Base-by-base conservation (phyloP, 2,329 filamentous ascomycete genomes). In the Penicillium sp. region DNA sequence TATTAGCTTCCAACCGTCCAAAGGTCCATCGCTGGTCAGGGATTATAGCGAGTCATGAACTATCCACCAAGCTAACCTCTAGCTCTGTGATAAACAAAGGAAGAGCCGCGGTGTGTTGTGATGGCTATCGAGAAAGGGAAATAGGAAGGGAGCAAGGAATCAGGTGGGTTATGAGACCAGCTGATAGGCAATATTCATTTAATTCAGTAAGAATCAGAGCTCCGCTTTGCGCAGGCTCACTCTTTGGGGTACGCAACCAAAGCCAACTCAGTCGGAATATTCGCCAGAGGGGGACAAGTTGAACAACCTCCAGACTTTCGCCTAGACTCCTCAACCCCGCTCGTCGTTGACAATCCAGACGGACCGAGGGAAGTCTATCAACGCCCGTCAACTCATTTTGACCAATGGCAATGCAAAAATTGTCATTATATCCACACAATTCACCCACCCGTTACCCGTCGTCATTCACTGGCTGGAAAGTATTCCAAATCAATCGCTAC, bases 401-500 rank as follows among this genome's bases (percentile, higher is more conserved):
- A 14, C 46, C 43, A 49, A 35, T 49, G 2, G 46, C n/a, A 19
- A 19, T 9, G 11, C 46, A 31, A 7, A n/a, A 49, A 6, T 14
- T 35, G n/a, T 10, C n/a, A n/a, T 49, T n/a, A 49, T 49, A 16
- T 19, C 31, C 46, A 19, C 31, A 27, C 10, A 19, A 16, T 46
- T 35, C 31, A 2, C 11, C 31, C 43, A 11, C 24, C 19, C n/a
- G 43, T n/a, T 44, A 22, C 11, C 36, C 22, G 36, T 44, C n/a
- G n/a, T 39, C 5, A 14, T 27, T 24, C 19, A 49, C 4, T 18
- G 18, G 6, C 18, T 19, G 4, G n/a, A 7, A 14, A 18, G 35
- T 40, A 55, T 49, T 55, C 43, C 43, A 55, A 49, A 55, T 55
- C 36, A 37, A 16, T 6, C 40, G 31, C 43, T 35, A 47, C 19